A percentile compares a stretch with the other conserved stretches of the same genome.
Conservation (phyloP, 495 filamentous ascomycete genomes). For the Penicillium malachiteum region DNA sequence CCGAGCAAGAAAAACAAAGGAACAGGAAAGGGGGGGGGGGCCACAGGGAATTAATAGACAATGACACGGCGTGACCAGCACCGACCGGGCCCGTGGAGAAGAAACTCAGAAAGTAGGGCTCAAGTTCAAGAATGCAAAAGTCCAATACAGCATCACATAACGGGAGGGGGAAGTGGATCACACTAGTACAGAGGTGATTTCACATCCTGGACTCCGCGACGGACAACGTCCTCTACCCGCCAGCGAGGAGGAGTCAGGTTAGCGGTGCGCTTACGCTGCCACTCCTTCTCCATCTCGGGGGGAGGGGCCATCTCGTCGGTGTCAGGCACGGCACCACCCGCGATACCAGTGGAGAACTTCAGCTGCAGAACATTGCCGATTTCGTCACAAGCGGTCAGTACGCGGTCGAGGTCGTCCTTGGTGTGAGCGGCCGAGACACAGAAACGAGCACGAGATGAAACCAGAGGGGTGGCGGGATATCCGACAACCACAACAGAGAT, state of each 20-base stretch:
- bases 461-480: slow-evolving; percentile 95
- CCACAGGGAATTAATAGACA: slow-evolving; percentile 17
- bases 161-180: background rate
- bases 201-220: slow-evolving; percentile 73
- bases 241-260: slow-evolving; percentile 71
- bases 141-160: slow-evolving; percentile 21
- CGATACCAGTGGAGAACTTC: slow-evolving; percentile 93
- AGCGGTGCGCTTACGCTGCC: slow-evolving; percentile 42
- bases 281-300: slow-evolving; percentile 69
- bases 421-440: slow-evolving; percentile 95
- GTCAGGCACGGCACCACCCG: slow-evolving; percentile 76
- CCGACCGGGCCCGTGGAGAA: slow-evolving; percentile 30
- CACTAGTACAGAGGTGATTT: slow-evolving; percentile 60
- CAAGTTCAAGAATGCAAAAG: slow-evolving; percentile 12
- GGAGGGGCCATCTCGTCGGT: slow-evolving; percentile 66
- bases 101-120: slow-evolving; percentile 14
- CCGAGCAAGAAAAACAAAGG: slow-evolving; percentile 3
- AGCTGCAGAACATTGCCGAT: slow-evolving; percentile 89
- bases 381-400: slow-evolving; percentile 88
- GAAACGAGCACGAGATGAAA: slow-evolving; percentile 90
- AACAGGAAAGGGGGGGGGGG: slow-evolving; percentile 15
- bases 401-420: slow-evolving; percentile 93
- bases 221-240: slow-evolving; percentile 76
- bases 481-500: slow-evolving; percentile 98
- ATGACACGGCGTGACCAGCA: slow-evolving; percentile 43